A percentile compares a stretch with the other conserved stretches of the same genome.
Evolutionary conservation across 2,329 filamentous ascomycete species (phyloP).

Genomic region (Botrytis aclada): DNA sequence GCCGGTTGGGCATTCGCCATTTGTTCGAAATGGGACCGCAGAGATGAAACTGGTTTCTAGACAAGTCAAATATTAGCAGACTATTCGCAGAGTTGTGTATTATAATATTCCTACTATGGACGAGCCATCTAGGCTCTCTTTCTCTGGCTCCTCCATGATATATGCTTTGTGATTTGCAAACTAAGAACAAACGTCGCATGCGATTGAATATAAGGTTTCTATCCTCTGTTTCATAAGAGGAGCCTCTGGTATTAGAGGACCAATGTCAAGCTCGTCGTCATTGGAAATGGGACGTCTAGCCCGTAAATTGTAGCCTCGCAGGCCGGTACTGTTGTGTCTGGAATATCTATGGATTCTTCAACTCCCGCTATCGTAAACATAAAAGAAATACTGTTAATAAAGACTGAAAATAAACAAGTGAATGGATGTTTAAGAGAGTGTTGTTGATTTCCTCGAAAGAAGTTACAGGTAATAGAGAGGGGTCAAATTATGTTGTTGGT

Average conservation of each 20-base stretch:
- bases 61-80: slow-evolving; percentile 21
- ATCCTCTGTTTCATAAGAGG: slow-evolving; percentile 11
- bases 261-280: slow-evolving; percentile 17
- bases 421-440: slow-evolving; percentile 17
- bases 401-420: background rate
- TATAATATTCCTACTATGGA: slow-evolving; percentile 60
- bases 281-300: slow-evolving; percentile 18
- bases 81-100: background rate
- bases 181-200: slow-evolving; percentile 11
- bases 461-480: slow-evolving; percentile 7
- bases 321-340: slow-evolving; percentile 5
- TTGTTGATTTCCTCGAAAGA: background rate
- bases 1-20: slow-evolving; percentile 53
- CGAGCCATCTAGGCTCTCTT: slow-evolving; percentile 69
- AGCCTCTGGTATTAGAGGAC: slow-evolving; percentile 19
- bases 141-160: slow-evolving; percentile 45
- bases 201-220: background rate
- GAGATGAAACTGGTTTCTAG: slow-evolving; percentile 77
- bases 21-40: slow-evolving; percentile 79
- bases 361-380: slow-evolving; percentile 4
- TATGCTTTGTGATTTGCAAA: slow-evolving; percentile 8
- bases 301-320: slow-evolving; percentile 14
- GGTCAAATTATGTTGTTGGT: slow-evolving; percentile 21
- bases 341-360: background rate
- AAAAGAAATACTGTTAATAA: slow-evolving; percentile 7